Base-by-base conservation (phyloP, 495 filamentous ascomycete genomes). In the Neurospora africana region DNA sequence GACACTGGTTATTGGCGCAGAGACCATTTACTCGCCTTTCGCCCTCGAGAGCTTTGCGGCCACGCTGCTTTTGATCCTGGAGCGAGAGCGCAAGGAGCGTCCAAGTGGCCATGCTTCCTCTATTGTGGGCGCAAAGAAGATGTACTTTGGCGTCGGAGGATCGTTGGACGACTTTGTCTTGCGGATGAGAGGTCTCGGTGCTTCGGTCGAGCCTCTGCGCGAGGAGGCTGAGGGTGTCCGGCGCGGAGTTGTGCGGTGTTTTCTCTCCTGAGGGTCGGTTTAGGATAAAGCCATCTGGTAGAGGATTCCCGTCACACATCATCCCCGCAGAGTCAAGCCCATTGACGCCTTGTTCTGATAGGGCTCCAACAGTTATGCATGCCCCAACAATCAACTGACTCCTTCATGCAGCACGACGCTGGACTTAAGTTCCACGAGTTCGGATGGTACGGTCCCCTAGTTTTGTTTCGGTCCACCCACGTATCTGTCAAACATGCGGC, bases 141-240 rank as follows among this genome's bases (percentile, higher is more conserved):
- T 98, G 3, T 99, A 99, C 80, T 99, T 99, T 77, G 95, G 95
- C 5, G 95, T 99, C 70, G 95, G 95, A 3, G 95, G 95, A 23
- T 93, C 93, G 23, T 88, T 99, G 53, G 91, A 95, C 79, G 94
- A 95, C 76, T 97, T 99, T 78, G 85, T 93, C 69, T 81, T 85
- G 38, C 86, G 87, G 73, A 83, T 93, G 71, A 79, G 83, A 70
- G 84, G 79, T 27, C 82, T 85, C 36, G 88, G 88, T 27, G 87
- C 83, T 10, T 79, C 82, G 40, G 88, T 88, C 33, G 81, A 88
- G 61, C 84, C 87, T 41, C 81, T 94, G 40, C 84, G 89, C 78
- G 88, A 93, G 77, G 87, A 88, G 73, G 84, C 82, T 17, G 79
- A 89, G 69, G 88, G 90, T 69, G 84, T 91, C n/a, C 81, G 83